Base-by-base conservation (phyloP, 1,139 yeast species). In the Pneumocystis jirovecii region DNA sequence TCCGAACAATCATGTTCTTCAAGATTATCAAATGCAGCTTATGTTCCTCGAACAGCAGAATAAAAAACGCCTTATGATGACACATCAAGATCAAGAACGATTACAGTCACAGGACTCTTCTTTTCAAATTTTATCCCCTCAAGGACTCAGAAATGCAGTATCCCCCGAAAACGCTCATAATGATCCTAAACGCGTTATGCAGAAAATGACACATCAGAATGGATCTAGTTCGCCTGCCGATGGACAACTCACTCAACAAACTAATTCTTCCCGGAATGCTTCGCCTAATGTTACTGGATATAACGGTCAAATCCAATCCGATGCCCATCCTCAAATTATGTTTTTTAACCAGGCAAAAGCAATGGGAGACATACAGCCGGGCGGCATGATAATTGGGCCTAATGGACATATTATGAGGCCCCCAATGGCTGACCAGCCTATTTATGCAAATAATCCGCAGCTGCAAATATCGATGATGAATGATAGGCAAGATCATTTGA, bases 1-100 rank as follows among this genome's bases (percentile, higher is more conserved):
- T 39, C 63, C 65, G 34, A 67, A 64, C 17, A 68, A 66, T 65
- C 75, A 74, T 64, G 82, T 82, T 3, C 76, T 86, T 63, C 87
- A 85, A 69, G 91, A 86, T 73, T 87, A 87, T 73, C 93, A 87
- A 74, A 82, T 83, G 81, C 93, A 87, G 74, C 76, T 87, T 69
- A 82, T 86, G 83, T 74, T 85, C 61, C 76, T 87, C 67, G 93
- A 87, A 69, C 83, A 83, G 69, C 90, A 85, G 72, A 86, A 86
- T 73, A 85, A 85, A 73, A 83, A 83, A 73, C 74, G 80, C 68
- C 69, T 76, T 63, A 69, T 73, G 70, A 76, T 73, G 61, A 79
- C 86, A 44, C 79, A 76, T 17, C 75, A 74, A 61, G 76, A 74
- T 40, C 73, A 71, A 63, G 74, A 72, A n/a, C 64, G 66, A 8